Evolutionary conservation across 805 yeast genomes (phyloP).

Genomic region (Ascoidea rubescens): DNA sequence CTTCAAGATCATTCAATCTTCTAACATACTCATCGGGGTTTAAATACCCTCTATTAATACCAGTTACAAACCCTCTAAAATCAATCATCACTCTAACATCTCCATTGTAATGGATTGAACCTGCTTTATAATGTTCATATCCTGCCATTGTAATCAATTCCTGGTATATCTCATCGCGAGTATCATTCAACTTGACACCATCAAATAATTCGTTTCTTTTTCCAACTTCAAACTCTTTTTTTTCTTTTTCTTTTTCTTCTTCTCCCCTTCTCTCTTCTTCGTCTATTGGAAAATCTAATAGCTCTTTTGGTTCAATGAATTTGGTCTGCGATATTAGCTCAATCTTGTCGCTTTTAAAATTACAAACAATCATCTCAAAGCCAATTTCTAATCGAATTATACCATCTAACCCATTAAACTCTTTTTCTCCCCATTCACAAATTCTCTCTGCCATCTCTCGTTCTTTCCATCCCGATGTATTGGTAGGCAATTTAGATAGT

Average conservation of each 20-base stretch:
- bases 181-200: neutral
- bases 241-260: conserved; percentile 13
- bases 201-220: conserved; percentile 13
- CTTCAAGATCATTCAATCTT: conserved; percentile 22
- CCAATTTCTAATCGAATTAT: conserved; percentile 44
- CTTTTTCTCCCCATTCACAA: conserved; percentile 39
- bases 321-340: conserved; percentile 32
- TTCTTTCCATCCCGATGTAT: conserved; percentile 24
- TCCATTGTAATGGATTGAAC: conserved; percentile 30
- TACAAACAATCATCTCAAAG: conserved; percentile 47
- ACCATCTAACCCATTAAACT: conserved; percentile 42
- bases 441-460: conserved; percentile 31
- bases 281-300: conserved; percentile 23
- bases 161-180: neutral
- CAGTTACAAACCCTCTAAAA: conserved; percentile 37
- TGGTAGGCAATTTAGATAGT: conserved; percentile 21
- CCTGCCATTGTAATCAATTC: conserved; percentile 16
- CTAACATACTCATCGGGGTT: conserved; percentile 33
- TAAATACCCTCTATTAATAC: conserved; percentile 35
- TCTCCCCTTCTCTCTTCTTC: conserved; percentile 9
- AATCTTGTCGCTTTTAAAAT: conserved; percentile 32
- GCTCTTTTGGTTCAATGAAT: conserved; percentile 21
- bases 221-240: conserved; percentile 12
- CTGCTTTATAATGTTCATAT: conserved; percentile 33
- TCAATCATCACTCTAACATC: conserved; percentile 37